Evolutionary conservation across 495 filamentous ascomycete genomes (phyloP).

Genomic region (Aspergillus nidulans): DNA sequence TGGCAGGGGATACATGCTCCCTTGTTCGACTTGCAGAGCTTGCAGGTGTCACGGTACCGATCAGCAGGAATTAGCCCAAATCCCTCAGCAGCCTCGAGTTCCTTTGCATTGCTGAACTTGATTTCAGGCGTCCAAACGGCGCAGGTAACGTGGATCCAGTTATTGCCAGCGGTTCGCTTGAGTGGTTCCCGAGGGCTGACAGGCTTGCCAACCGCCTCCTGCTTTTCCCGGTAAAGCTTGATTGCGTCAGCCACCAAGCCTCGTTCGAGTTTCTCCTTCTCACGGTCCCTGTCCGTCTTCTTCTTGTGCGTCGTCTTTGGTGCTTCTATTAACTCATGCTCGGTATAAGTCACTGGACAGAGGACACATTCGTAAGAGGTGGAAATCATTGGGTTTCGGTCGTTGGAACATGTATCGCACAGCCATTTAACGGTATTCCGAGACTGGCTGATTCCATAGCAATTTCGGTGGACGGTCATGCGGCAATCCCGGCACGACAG

Average conservation of each 20-base stretch:
- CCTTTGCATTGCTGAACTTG: constrained; percentile 79
- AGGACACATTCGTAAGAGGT: constrained; percentile 89
- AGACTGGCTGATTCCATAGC: constrained; percentile 76
- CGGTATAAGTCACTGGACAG: constrained; percentile 69
- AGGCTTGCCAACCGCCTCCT: constrained; percentile 76
- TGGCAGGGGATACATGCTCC: constrained; percentile 82
- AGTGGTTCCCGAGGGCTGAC: constrained; percentile 82
- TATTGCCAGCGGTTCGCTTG: constrained; percentile 89
- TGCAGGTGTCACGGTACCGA: constrained; percentile 70
- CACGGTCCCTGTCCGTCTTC: constrained; percentile 86
- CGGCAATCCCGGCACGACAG: constrained; percentile 80
- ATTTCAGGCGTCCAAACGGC: constrained; percentile 88
- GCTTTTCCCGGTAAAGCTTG: constrained; percentile 74
- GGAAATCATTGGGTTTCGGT: constrained; percentile 79
- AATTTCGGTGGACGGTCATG: constrained; percentile 87
- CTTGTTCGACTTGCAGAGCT: constrained; percentile 63
- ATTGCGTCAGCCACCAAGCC: constrained; percentile 70
- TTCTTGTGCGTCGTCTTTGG: constrained; percentile 84
- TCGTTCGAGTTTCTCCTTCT: constrained; percentile 79
- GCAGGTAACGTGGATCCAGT: constrained; percentile 97
- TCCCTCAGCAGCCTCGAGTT: constrained; percentile 79
- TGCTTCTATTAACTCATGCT: constrained; percentile 79
- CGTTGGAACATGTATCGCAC: constrained; percentile 94
- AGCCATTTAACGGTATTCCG: constrained; percentile 78
- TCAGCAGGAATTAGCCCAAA: constrained; percentile 70